Base-by-base conservation (phyloP, 768 basidiomycete genomes). In the Vishniacozyma victoriae region DNA sequence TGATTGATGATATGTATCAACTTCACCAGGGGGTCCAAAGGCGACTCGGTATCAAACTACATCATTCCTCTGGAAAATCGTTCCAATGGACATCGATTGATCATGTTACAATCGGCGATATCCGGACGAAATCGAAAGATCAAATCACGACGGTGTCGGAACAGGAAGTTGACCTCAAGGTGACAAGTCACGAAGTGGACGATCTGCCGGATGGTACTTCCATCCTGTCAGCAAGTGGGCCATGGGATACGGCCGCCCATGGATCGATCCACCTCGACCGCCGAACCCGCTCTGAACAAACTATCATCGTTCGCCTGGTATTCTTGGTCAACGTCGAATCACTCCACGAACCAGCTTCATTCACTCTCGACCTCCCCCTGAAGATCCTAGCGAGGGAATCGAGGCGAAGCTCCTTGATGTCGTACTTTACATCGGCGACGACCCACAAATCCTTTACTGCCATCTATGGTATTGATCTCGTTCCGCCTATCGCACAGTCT, bases 231-330 rank as follows among this genome's bases (percentile, higher is more conserved):
- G 83, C 82, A 7, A 80, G 82, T 46, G 84, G 84, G 1, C 76
- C 86, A 5, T 97, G 93, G 92, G 95, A 99, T 73, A 89, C 88
- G 1, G 89, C 90, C 48, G 74, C 87, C 12, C 95, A 96, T 69
- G 82, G 88, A 57, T 90, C 88, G 12, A 69, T 81, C 14, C 74
- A 92, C 36, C 78, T 99, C 52, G 93, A 99, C 69, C 80, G 84
- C 22, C 23, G 47, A 12, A 83, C 90, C 31, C 77, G 80, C 2
- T 65, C 80, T 3, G 81, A 82, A 38, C 87, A 92, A 57, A 82
- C 87, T 29, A 76, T 95, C 9, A 75, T 95, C 25, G 67, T 96
- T 22, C 84, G 87, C 63, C 67, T 95, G 4, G 77, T 76, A 27
- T 93, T 83, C 80, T 77, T 80, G 24, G 78, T 96, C 23, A 84